phyloP scores from a whole-genome alignment of 1,284 basidiomycete genomes.

The Waitea zeae region DNA sequence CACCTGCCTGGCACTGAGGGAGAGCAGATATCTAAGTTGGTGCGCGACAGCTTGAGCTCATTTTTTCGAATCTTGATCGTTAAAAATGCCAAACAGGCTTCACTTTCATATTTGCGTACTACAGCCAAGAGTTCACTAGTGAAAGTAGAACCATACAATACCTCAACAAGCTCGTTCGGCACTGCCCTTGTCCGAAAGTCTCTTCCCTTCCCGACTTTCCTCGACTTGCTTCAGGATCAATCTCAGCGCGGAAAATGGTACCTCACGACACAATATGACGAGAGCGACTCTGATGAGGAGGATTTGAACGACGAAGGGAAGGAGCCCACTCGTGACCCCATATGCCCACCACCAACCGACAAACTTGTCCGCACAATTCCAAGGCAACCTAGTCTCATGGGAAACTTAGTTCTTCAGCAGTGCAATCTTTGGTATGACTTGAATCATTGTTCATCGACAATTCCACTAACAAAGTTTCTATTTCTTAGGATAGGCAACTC shows the following conservation, averaged over 20 bases:
- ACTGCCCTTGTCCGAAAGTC: conserved; percentile 13
- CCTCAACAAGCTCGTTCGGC: conserved; percentile 12
- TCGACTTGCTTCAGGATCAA: conserved; percentile 11
- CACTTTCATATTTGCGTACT: not conserved
- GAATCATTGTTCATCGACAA: conserved; percentile 14
- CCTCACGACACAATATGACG: conserved; percentile 17
- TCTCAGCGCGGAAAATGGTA: conserved; percentile 9
- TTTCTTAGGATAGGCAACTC: not conserved
- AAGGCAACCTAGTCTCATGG: conserved; percentile 14
- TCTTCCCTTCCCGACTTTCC: conserved; percentile 10
- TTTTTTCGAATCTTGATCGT: too few species aligned
- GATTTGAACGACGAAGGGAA: conserved; percentile 4
- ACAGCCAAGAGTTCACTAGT: conserved; percentile 5
- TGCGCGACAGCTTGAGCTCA: too few species aligned
- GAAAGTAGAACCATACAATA: conserved; percentile 16
- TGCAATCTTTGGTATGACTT: conserved; percentile 17
- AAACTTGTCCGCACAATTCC: conserved; percentile 14
- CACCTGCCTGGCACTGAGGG: too few species aligned
- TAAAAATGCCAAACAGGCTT: too few species aligned
- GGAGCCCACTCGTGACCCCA: not conserved
- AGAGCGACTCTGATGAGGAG: conserved; percentile 12
- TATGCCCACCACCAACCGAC: conserved; percentile 15
- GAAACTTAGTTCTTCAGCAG: conserved; percentile 15
- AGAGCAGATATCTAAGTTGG: too few species aligned
- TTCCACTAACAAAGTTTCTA: conserved; percentile 7